phyloP scores from a whole-genome alignment of 1,139 yeast species.

The Saccharomyces uvarum region DNA sequence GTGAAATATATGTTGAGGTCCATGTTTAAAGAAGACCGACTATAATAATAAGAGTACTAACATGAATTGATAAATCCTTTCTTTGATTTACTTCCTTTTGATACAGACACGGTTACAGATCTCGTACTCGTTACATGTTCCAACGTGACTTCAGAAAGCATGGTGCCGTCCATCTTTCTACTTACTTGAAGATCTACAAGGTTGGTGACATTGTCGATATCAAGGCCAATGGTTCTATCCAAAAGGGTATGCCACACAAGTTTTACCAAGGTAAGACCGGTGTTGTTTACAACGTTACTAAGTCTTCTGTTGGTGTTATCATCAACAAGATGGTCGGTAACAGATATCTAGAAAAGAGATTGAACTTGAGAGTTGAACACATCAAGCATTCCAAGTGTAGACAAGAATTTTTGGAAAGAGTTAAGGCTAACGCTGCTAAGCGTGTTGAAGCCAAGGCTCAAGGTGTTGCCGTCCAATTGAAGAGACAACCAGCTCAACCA shows the following conservation, averaged over 20 bases:
- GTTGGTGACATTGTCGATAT: constrained; percentile 99
- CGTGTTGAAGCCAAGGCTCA: constrained; percentile 90
- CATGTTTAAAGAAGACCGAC: background rate
- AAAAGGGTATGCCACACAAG: constrained; percentile 99
- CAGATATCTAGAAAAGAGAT: constrained; percentile 98
- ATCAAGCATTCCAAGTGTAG: constrained; percentile 99
- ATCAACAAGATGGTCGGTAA: constrained; percentile 97
- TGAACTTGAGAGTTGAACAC: constrained; percentile 97
- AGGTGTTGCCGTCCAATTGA: constrained; percentile 85
- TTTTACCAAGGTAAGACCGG: constrained; percentile 99
- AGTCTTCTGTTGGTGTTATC: constrained; percentile 95
- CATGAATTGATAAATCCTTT: background rate
- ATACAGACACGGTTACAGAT: constrained; percentile 95
- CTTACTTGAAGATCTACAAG: constrained; percentile 95
- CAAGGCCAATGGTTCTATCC: constrained; percentile 98
- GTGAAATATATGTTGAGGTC: background rate
- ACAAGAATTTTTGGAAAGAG: constrained; percentile 97
- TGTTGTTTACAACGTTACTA: constrained; percentile 97
- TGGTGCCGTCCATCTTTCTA: constrained; percentile 89
- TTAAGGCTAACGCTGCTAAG: constrained; percentile 89
- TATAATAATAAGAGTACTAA: background rate
- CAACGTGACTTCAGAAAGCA: constrained; percentile 99
- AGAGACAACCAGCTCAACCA: constrained; percentile 98
- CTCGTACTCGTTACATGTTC: constrained; percentile 99
- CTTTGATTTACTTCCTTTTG: constrained; percentile 5